Evolutionary conservation across 495 filamentous ascomycete genomes (phyloP), one percentile per base, ranked within the genome.

Genomic region (Neurospora intermedia): DNA sequence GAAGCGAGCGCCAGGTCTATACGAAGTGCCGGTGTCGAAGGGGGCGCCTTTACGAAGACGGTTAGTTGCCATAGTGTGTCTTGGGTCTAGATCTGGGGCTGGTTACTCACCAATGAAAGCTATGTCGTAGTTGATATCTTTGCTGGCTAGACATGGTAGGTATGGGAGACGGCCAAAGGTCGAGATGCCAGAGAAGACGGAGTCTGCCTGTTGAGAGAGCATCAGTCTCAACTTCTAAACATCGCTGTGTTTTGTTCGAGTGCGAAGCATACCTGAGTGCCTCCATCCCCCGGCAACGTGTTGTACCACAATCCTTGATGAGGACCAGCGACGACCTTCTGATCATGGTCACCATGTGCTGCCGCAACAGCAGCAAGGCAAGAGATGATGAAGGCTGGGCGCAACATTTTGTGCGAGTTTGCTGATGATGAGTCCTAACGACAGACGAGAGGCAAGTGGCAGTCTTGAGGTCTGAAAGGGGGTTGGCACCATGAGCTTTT

Each of bases 141-240:
- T 89, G 73, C 89, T 85, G 70, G 87, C 86, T 2, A 97, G 87
- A 76, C 93, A 96, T 59, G 91, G 91, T 39, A 87, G 85, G 75
- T 94, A 90, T 59, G 89, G 90, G 43, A 94, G 84, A 78, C 94
- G 93, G 39, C 91, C 93, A 82, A 95, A 97, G 70, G 91, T 94
- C 59, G 91, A 89, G 70, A 95, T 91, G 69, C 93, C 93, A n/a
- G 91, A 90, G 81, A 94, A 97, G 59, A 87, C 85, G 0, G 85
- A 85, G 72, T 87, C 85, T 7, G 85, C 85, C 83, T 86, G 70
- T 16, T 4, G 38, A 13, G 38, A 13, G 38, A 8, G 69, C 40
- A 43, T 76, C 38, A 73, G 69, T 77, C 38, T 71, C 78, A 54
- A 69, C 20, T 35, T 15, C 13, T 23, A 13, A 35, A 13, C 27